Evolutionary conservation across 257 asterid genomes (phyloP).

Genomic region (Primulina eburnea): DNA sequence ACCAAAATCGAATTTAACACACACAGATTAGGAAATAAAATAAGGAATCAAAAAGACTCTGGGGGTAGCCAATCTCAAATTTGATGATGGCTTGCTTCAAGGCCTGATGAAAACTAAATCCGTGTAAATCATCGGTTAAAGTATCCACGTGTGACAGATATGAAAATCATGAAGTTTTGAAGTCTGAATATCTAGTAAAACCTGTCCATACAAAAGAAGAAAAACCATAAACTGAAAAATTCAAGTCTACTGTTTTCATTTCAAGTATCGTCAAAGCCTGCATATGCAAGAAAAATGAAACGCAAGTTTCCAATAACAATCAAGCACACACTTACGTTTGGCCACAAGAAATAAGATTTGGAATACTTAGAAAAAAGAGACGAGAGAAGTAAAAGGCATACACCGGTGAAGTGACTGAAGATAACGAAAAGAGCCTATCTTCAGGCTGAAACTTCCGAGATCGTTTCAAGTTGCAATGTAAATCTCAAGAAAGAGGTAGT

Average conservation of each 20-base stretch:
- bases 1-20: constrained; percentile 17
- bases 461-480: constrained; percentile 72
- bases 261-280: neutral
- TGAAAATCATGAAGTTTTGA: neutral
- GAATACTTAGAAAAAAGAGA: constrained; percentile 9
- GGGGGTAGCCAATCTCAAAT: constrained; percentile 15
- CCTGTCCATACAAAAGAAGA: neutral
- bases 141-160: neutral
- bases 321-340: neutral
- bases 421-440: constrained; percentile 92
- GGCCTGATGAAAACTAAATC: neutral
- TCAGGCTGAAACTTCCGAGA: constrained; percentile 96
- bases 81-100: neutral
- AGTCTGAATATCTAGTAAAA: neutral
- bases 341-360: neutral
- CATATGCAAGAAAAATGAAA: neutral
- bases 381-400: constrained; percentile 37
- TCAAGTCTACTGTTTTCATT: neutral
- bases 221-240: neutral
- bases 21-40: constrained; percentile 8
- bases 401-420: constrained; percentile 94
- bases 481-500: too few relatives aligned
- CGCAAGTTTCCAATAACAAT: neutral
- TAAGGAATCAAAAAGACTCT: neutral
- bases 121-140: neutral